Conservation (phyloP, 2,329 filamentous ascomycete species). For the Diplodia mutila region DNA sequence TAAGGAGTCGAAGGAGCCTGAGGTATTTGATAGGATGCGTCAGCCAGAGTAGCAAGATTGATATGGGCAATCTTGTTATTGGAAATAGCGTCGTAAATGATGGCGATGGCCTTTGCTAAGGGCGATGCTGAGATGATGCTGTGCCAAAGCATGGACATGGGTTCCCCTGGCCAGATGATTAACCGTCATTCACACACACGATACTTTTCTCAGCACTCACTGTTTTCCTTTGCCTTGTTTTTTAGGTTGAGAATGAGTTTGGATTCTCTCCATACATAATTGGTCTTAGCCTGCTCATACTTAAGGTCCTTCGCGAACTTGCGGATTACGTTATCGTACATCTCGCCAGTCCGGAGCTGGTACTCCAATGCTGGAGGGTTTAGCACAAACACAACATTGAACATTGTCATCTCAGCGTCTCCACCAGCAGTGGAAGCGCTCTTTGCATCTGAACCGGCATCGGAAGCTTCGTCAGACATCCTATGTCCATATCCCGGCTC, state of each 20-base stretch:
- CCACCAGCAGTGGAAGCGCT: constrained; percentile 46
- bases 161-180: constrained; percentile 44
- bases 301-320: constrained; percentile 92
- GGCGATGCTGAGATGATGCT: constrained; percentile 74
- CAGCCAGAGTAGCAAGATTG: constrained; percentile 67
- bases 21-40: constrained; percentile 66
- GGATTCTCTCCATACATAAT: constrained; percentile 91
- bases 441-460: constrained; percentile 43
- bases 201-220: constrained; percentile 29
- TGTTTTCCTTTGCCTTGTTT: constrained; percentile 75
- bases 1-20: constrained; percentile 70
- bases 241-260: constrained; percentile 81
- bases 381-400: constrained; percentile 92
- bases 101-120: constrained; percentile 79
- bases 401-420: constrained; percentile 88
- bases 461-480: constrained; percentile 40
- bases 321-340: constrained; percentile 88
- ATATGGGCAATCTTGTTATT: constrained; percentile 85
- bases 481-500: constrained; percentile 47
- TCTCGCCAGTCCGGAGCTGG: constrained; percentile 71
- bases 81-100: constrained; percentile 79
- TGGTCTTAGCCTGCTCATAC: constrained; percentile 85
- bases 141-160: constrained; percentile 69
- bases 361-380: constrained; percentile 78
- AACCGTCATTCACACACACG: neutral